Evolutionary conservation across 2,329 filamentous ascomycete genomes (phyloP).

Genomic region (Ilyonectria mors-panacis): DNA sequence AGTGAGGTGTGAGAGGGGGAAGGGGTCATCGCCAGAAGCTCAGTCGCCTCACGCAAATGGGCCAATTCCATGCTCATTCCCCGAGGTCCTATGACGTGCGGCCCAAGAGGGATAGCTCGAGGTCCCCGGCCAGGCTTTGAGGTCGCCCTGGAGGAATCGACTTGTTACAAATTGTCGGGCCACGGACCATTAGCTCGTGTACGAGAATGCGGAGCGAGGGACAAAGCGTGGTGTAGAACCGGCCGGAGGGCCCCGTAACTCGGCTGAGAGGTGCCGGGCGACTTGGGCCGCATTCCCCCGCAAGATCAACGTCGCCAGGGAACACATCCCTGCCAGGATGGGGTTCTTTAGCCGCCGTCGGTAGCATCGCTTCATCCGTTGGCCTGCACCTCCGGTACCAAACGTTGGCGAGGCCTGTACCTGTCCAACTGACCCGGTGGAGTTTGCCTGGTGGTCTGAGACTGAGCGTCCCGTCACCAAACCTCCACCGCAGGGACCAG

Average conservation of each 20-base stretch:
- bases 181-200: neutral
- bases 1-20: neutral
- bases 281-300: slow-evolving; percentile 20
- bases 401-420: too few relatives aligned
- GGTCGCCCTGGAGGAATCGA: slow-evolving; percentile 2
- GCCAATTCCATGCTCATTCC: slow-evolving; percentile 10
- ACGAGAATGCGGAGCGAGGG: neutral
- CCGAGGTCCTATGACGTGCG: slow-evolving; percentile 11
- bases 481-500: neutral
- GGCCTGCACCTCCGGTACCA: neutral
- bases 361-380: neutral
- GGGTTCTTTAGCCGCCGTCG: slow-evolving; percentile 20
- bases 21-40: slow-evolving; percentile 6
- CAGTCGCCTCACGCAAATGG: slow-evolving; percentile 9
- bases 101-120: neutral
- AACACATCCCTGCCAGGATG: slow-evolving; percentile 16
- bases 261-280: neutral
- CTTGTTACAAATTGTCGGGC: neutral
- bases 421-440: neutral
- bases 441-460: neutral
- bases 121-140: neutral
- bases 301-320: slow-evolving; percentile 30
- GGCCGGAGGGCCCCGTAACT: neutral
- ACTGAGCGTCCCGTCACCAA: neutral
- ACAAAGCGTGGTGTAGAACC: neutral